A percentile compares a stretch with the other conserved stretches of the same genome.
phyloP scores from a whole-genome alignment of 2,329 filamentous ascomycete genomes.

The Sphaerulina musiva region DNA sequence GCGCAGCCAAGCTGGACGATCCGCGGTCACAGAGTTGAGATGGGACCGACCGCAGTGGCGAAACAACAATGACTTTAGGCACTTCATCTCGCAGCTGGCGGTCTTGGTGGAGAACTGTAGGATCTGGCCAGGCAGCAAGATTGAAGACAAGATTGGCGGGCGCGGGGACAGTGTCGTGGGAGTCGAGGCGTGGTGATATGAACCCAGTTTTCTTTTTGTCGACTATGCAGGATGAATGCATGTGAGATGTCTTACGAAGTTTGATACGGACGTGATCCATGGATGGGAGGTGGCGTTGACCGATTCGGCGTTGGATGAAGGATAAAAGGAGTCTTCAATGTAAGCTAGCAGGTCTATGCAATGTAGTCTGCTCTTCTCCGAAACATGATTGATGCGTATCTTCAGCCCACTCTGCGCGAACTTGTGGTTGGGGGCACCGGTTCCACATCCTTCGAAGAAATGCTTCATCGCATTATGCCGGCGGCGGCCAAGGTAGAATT shows the following conservation, averaged over 20 bases:
- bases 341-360: background rate
- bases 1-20: conserved; percentile 32
- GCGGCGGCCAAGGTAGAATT: background rate
- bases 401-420: no score
- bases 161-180: background rate
- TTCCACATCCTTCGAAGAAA: no score
- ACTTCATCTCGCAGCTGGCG: background rate
- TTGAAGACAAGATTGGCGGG: background rate
- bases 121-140: background rate
- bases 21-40: conserved; percentile 33
- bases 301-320: background rate
- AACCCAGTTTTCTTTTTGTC: background rate
- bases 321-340: background rate
- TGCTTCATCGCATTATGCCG: no score
- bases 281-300: background rate
- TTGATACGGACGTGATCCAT: background rate
- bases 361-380: no score
- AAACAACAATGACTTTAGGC: background rate
- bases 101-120: background rate
- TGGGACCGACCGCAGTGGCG: background rate
- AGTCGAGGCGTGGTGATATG: background rate
- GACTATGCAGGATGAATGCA: background rate
- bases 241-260: background rate
- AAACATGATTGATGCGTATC: no score
- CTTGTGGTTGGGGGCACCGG: no score